Evolutionary conservation across 2,329 filamentous ascomycete species (phyloP).

Genomic region (Pseudocercospora macadamiae): DNA sequence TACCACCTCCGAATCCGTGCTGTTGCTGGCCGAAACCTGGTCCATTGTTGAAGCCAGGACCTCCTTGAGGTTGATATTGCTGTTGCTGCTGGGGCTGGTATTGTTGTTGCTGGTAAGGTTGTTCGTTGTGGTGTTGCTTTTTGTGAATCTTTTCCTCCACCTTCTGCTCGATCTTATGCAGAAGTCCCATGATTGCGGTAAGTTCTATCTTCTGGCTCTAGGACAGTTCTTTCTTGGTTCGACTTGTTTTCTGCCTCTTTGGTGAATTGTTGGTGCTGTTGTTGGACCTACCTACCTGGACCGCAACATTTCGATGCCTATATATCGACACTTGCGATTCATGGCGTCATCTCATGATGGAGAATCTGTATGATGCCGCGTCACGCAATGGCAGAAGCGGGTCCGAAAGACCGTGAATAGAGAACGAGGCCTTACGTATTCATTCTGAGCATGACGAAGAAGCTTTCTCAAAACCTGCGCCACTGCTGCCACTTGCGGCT

Average conservation of each 20-base stretch:
- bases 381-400: background rate
- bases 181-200: background rate
- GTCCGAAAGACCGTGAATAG: no score
- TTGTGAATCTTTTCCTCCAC: constrained; percentile 3
- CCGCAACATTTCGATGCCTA: no score
- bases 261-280: no score
- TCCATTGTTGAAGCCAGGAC: background rate
- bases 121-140: background rate
- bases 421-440: background rate
- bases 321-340: background rate
- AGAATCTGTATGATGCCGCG: background rate
- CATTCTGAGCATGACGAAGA: constrained; percentile 2
- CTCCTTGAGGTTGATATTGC: background rate
- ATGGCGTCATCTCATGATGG: background rate
- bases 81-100: constrained; percentile 11
- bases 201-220: background rate
- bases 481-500: background rate
- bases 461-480: constrained; percentile 3
- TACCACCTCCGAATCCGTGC: background rate
- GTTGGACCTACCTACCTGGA: no score
- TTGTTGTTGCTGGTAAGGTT: background rate
- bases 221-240: no score
- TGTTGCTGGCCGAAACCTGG: background rate
- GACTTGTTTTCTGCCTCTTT: no score
- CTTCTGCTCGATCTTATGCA: constrained; percentile 10